Evolutionary conservation across 2,329 filamentous ascomycete species (phyloP).

Genomic region (Fusarium nelsonii): DNA sequence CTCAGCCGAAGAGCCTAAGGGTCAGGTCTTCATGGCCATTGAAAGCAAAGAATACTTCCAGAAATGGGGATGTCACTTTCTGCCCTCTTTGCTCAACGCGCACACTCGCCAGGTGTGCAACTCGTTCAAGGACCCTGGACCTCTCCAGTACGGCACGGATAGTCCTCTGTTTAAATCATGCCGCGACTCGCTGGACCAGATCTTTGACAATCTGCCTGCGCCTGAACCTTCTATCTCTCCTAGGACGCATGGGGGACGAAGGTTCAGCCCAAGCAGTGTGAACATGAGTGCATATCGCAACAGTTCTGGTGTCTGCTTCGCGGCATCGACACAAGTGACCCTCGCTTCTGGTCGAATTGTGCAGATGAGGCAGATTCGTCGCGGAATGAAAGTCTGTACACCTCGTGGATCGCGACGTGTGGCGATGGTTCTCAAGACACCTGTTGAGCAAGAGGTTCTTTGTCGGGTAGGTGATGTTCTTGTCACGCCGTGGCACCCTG

Average conservation of each 20-base stretch:
- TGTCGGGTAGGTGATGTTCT: conserved; percentile 61
- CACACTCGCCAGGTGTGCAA: conserved; percentile 70
- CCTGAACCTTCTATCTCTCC: conserved; percentile 56
- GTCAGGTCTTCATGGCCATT: conserved; percentile 65
- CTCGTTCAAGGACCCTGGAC: conserved; percentile 71
- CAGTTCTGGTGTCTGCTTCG: conserved; percentile 63
- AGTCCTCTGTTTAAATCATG: conserved; percentile 66
- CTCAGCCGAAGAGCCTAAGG: conserved; percentile 56
- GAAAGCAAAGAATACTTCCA: conserved; percentile 54
- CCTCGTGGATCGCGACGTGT: conserved; percentile 63
- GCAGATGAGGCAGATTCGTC: conserved; percentile 58
- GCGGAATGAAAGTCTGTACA: conserved; percentile 63
- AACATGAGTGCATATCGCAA: conserved; percentile 61
- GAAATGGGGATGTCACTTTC: conserved; percentile 70
- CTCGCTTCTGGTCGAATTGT: conserved; percentile 58
- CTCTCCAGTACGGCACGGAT: conserved; percentile 64
- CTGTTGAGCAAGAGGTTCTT: conserved; percentile 56
- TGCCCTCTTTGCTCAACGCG: conserved; percentile 67
- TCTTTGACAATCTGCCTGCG: conserved; percentile 62
- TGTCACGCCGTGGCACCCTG: conserved; percentile 72
- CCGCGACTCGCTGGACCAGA: conserved; percentile 61
- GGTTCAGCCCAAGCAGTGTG: neutral
- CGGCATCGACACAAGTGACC: conserved; percentile 60
- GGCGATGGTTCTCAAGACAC: conserved; percentile 64
- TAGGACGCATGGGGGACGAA: neutral